Base-by-base conservation (phyloP, 176 grass and related monocot species). In the Oryza rufipogon region DNA sequence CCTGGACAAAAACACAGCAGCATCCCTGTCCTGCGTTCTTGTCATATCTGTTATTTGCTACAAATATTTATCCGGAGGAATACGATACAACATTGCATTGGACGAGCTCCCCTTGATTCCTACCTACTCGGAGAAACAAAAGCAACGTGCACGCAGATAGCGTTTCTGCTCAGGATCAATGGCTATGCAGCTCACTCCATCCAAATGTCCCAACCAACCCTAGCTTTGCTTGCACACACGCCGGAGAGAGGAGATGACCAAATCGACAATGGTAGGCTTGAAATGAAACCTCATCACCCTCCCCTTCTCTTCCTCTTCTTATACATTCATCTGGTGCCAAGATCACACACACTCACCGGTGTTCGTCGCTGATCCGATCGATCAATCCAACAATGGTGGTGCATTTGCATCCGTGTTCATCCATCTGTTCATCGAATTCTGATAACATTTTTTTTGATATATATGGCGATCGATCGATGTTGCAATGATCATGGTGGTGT, bases 161-260 rank as follows among this genome's bases (percentile, higher is more conserved):
- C 68, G 76, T 79, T 89, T 66, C 4, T 74, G 88, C 70, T 79
- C 30, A 70, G 26, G 73, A 49, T 60, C 26, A 73, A 58, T 78
- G 79, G 73, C 20, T 9, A 63, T 63, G 56, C 77, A 51, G 54
- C 51, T 42, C 83, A 81, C 74, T 81, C 77, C 30, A 72, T 78
- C 78, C 17, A 83, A 88, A 87, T 86, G 79, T 82, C 71, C 56
- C 68, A 88, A 84, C 84, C 74, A 81, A 75, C 72, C 54, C 23
- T 51, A 6, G 42, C 42, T 41, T 41, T 41, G 56, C 20, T 20
- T 74, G 30, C 81, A 39, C 83, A 85, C 83, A 85, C 74, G 74
- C 47, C 52, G 52, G 34, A 36, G 34, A 32, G 51, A 19, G 52
- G 64, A 41, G 36, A 38, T 38, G 36, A 38, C 36, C 36, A 38